Conservation (phyloP, 2,329 filamentous ascomycete genomes). For the Hymenoscyphus repandus region DNA sequence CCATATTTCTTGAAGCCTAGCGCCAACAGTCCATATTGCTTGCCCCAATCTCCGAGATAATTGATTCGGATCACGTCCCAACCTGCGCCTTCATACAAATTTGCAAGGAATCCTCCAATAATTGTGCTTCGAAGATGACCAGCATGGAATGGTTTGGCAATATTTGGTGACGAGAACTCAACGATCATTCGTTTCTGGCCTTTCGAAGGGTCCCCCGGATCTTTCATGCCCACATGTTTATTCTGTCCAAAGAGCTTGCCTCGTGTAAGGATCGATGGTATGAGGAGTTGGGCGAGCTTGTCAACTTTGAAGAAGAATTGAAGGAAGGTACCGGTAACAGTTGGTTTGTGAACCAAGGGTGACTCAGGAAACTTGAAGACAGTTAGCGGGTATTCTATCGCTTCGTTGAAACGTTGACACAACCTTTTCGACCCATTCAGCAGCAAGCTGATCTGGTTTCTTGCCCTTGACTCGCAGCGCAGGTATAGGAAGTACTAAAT, state of each 20-base stretch:
- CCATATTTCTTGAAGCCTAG: slow-evolving; percentile 73
- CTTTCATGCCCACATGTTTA: slow-evolving; percentile 51
- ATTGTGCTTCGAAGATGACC: slow-evolving; percentile 73
- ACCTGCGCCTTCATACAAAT: slow-evolving; percentile 61
- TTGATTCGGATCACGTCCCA: slow-evolving; percentile 70
- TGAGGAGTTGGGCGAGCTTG: slow-evolving; percentile 58
- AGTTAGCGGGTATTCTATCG: slow-evolving; percentile 6
- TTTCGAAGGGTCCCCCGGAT: slow-evolving; percentile 52
- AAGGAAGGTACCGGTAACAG: slow-evolving; percentile 62
- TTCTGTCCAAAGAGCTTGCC: slow-evolving; percentile 61
- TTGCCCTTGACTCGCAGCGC: slow-evolving; percentile 72
- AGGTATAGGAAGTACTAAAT: slow-evolving; percentile 72
- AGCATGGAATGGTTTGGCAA: slow-evolving; percentile 76
- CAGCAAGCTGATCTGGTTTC: slow-evolving; percentile 57
- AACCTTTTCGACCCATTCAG: slow-evolving; percentile 58
- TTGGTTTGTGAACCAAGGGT: slow-evolving; percentile 66
- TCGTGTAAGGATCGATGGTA: slow-evolving; percentile 64
- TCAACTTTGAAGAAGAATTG: slow-evolving; percentile 75
- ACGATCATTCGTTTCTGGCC: slow-evolving; percentile 54
- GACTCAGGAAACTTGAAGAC: slow-evolving; percentile 60
- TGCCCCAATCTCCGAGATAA: slow-evolving; percentile 76
- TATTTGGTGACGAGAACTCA: slow-evolving; percentile 82
- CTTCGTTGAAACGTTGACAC: slow-evolving; percentile 1
- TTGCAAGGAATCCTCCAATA: slow-evolving; percentile 67
- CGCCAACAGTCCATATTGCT: slow-evolving; percentile 64